Evolutionary conservation across 495 filamentous ascomycete genomes (phyloP), one percentile per base, ranked within the genome.

Genomic region (Penicillium diatomitis): DNA sequence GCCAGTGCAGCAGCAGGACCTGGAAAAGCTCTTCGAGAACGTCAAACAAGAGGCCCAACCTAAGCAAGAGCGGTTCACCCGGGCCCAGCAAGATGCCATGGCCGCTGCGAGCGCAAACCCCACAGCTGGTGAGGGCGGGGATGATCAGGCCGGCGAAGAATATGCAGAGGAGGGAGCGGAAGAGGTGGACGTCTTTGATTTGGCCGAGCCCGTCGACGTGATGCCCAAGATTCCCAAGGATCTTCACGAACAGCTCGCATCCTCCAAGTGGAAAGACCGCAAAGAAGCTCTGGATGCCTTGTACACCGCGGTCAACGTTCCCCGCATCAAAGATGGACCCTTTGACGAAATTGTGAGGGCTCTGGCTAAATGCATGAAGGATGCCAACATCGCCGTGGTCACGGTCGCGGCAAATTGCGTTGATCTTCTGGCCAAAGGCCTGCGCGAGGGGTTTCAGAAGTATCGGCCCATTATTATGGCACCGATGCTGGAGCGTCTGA

Each of bases 231-330:
- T 96, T 7, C 86, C 92, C 2, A 81, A 81, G 20, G 79, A 89
- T 60, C 87, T 96, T 47, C 72, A 79, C 41, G 92, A 97, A 30
- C 83, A 85, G 38, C 68, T 97, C 33, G 81, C 75, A 2, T 96
- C 90, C 34, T 80, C 90, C 8, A 99, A 97, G 58, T 99, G 94
- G 94, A 97, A 97, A 63, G 94, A 99, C 56, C 80, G 94, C 49
- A 97, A 97, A 68, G 94, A 99, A 42, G 86, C 88, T 0, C 70
- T 96, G 30, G 94, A 99, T 50, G 90, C 82, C 5, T 69, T 96
- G 3, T 83, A 84, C 58, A 74, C 74, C 8, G 73, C 79, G 6
- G 67, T 94, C 46, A 95, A 97, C 60, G 83, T 92, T 11, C 90
- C 92, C 27, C 80, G 84, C 46, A 95, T 99, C 62, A 90, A 95